phyloP scores from a whole-genome alignment of 805 yeast species.

The Metschnikowia rubicola region DNA sequence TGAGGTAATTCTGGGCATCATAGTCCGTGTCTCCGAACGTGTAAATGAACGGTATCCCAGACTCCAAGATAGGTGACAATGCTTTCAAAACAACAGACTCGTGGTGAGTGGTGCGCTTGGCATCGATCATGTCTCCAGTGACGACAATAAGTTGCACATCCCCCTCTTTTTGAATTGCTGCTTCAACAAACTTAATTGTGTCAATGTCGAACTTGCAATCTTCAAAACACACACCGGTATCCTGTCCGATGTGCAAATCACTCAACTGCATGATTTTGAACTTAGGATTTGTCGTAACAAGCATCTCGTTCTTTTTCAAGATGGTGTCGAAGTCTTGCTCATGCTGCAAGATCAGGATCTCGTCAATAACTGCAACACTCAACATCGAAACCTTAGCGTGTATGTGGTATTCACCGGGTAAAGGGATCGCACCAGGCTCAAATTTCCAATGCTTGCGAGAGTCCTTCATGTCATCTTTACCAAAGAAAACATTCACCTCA shows the following conservation, averaged over 20 bases:
- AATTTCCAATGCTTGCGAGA: conserved; percentile 25
- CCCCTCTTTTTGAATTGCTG: conserved; percentile 24
- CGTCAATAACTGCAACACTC: conserved; percentile 17
- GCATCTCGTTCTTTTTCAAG: conserved; percentile 15
- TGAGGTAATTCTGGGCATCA: conserved; percentile 3
- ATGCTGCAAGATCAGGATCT: conserved; percentile 8
- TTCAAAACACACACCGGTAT: conserved; percentile 22
- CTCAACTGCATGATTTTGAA: conserved; percentile 37
- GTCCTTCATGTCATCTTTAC: conserved; percentile 29
- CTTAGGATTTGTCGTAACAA: conserved; percentile 16
- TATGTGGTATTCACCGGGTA: conserved; percentile 15
- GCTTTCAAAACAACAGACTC: conserved; percentile 31
- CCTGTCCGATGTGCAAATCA: conserved; percentile 39
- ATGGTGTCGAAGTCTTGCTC: conserved; percentile 15
- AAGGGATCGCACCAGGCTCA: conserved; percentile 15
- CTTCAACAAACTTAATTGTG: conserved; percentile 30
- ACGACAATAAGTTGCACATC: conserved; percentile 36
- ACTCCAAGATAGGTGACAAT: conserved; percentile 31
- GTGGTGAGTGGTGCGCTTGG: conserved; percentile 23
- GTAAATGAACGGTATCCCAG: conserved; percentile 30
- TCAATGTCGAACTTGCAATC: conserved; percentile 26
- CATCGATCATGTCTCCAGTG: conserved; percentile 40
- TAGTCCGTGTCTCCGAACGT: conserved; percentile 40
- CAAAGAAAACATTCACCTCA: conserved; percentile 28
- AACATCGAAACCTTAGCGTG: conserved; percentile 23